Evolutionary conservation across 2,329 filamentous ascomycete species (phyloP).

Genomic region (Venturia nashicola): DNA sequence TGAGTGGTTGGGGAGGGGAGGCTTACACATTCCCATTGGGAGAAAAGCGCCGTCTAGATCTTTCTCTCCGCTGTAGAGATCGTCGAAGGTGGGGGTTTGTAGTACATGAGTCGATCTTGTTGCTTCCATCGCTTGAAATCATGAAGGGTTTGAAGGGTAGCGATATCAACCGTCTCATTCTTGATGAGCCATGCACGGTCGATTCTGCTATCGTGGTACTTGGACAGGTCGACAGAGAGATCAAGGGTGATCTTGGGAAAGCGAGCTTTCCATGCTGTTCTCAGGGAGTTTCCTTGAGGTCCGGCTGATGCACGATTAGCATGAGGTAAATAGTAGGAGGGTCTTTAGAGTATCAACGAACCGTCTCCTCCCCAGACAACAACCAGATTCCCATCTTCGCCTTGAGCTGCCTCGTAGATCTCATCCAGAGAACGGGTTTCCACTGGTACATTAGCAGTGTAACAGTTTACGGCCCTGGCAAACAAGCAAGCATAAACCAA

Average conservation of each 20-base stretch:
- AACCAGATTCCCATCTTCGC: not conserved
- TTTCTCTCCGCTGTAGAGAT: not conserved
- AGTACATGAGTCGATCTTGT: not conserved
- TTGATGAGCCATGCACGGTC: not conserved
- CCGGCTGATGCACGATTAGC: not conserved
- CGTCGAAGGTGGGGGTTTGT: not conserved
- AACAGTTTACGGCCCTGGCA: not conserved
- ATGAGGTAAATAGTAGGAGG: not conserved
- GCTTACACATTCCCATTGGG: not conserved
- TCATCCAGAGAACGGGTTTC: not conserved
- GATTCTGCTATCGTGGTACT: not conserved
- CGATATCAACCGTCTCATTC: not conserved
- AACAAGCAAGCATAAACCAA: not conserved
- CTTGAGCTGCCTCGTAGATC: not conserved
- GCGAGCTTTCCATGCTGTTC: not conserved
- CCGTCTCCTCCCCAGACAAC: not conserved
- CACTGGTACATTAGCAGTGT: not conserved
- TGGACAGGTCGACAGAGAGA: not conserved
- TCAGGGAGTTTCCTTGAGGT: not conserved
- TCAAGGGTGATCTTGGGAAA: not conserved
- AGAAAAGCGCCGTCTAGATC: not conserved
- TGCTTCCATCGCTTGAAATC: not conserved
- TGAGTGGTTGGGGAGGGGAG: too few species aligned
- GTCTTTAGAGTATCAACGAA: not conserved
- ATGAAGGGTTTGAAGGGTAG: not conserved